These are phyloP conservation scores for Orbilia ellipsospora DNA, from an alignment of 2,329 filamentous ascomycete species.

Conservation along the genomic window DNA sequence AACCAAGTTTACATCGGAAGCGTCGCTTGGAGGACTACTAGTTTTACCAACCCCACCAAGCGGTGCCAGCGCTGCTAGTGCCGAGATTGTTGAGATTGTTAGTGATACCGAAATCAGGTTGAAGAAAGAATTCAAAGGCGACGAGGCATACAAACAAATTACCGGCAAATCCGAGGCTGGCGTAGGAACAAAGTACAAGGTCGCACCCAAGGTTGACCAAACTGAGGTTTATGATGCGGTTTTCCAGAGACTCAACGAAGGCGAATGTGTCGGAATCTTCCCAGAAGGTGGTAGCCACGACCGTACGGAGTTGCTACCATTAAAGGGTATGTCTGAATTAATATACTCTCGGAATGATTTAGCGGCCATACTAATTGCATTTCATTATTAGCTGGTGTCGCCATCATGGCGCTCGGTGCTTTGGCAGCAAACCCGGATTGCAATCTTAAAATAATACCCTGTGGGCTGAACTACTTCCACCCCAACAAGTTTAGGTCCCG, in stretches of 20 bases:
- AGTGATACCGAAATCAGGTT: conserved; percentile 83
- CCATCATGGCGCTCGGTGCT: conserved; percentile 95
- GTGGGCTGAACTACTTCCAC: conserved; percentile 99
- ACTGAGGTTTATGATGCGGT: conserved; percentile 93
- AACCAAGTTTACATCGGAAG: conserved; percentile 82
- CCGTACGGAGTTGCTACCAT: conserved; percentile 85
- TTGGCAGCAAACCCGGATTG: conserved; percentile 86
- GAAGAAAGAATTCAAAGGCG: conserved; percentile 87
- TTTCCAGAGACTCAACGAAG: conserved; percentile 81
- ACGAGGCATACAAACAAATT: conserved; percentile 79
- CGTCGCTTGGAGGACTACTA: conserved; percentile 81
- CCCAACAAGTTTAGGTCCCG: conserved; percentile 97
- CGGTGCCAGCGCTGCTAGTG: conserved; percentile 77
- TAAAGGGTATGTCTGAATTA: conserved; percentile 71
- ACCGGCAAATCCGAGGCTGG: conserved; percentile 80
- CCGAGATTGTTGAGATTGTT: conserved; percentile 84
- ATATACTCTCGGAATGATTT: conserved; percentile 8
- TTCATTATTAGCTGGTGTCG: conserved; percentile 77
- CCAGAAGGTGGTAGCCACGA: conserved; percentile 97
- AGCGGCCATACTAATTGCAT: conserved; percentile 42
- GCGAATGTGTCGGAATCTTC: conserved; percentile 95
- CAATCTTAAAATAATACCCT: conserved; percentile 91
- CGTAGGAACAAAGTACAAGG: conserved; percentile 82
- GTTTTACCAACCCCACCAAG: conserved; percentile 75
- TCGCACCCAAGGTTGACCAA: conserved; percentile 93